phyloP scores from a whole-genome alignment of 1,284 basidiomycete genomes.

The Coriolopsis trogii region DNA sequence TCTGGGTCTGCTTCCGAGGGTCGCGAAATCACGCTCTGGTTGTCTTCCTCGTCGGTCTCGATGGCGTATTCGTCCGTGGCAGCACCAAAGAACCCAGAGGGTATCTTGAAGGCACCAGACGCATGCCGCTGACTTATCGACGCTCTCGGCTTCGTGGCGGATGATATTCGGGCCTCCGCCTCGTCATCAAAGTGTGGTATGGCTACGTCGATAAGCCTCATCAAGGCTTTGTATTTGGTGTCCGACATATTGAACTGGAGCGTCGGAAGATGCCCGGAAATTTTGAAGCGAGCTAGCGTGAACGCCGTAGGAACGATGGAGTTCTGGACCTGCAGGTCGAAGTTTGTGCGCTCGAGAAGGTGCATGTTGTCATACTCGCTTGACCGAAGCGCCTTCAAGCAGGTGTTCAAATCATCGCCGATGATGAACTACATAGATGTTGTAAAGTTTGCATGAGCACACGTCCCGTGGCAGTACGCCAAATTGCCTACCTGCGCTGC shows the following conservation, averaged over 20 bases:
- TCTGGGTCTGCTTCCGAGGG: conserved; percentile 23
- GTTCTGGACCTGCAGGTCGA: conserved; percentile 90
- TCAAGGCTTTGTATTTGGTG: conserved; percentile 92
- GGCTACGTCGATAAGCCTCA: conserved; percentile 91
- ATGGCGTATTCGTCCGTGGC: conserved; percentile 67
- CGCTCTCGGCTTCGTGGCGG: conserved; percentile 9
- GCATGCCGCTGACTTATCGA: conserved; percentile 12
- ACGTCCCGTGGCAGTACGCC: neutral
- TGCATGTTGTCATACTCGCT: conserved; percentile 71
- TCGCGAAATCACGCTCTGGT: conserved; percentile 35
- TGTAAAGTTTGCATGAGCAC: neutral
- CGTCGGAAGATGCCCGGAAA: conserved; percentile 88
- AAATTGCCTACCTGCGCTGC: conserved; percentile 76
- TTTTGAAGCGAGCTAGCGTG: conserved; percentile 89
- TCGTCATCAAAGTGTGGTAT: conserved; percentile 79
- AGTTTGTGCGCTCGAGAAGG: conserved; percentile 91
- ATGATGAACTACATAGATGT: conserved; percentile 76
- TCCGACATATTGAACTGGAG: conserved; percentile 96
- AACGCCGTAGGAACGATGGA: conserved; percentile 91
- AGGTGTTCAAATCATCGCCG: conserved; percentile 84
- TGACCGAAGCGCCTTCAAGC: conserved; percentile 75
- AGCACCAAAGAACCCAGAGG: conserved; percentile 56
- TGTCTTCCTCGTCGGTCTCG: conserved; percentile 58
- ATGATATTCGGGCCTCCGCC: conserved; percentile 28
- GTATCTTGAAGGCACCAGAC: conserved; percentile 49